Conservation (phyloP, 345 rosid species). For the Xanthoceras sorbifolium region DNA sequence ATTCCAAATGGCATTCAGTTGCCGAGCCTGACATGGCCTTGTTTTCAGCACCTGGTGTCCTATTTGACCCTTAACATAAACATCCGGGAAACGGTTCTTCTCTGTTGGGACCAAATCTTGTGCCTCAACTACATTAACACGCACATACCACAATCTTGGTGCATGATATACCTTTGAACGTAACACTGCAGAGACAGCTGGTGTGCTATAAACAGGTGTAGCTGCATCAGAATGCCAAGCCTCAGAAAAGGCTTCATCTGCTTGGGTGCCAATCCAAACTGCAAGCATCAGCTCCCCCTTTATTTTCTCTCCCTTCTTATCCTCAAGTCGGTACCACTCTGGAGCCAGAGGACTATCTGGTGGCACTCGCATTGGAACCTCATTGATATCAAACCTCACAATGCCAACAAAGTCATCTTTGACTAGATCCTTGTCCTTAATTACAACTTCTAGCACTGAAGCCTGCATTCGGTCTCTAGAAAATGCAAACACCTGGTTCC, state of each 20-base stretch:
- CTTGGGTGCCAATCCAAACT: conserved; percentile 99
- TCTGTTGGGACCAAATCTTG: conserved; percentile 84
- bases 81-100: conserved; percentile 80
- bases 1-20: conserved; percentile 86
- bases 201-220: conserved; percentile 62
- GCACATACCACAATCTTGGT: conserved; percentile 90
- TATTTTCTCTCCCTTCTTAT: conserved; percentile 77
- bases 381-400: conserved; percentile 77
- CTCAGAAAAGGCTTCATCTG: conserved; percentile 97
- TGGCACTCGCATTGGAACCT: conserved; percentile 90
- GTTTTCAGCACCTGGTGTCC: conserved; percentile 86
- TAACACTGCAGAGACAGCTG: conserved; percentile 52
- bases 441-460: conserved; percentile 72
- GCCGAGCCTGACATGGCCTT: conserved; percentile 68
- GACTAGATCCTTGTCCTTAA: conserved; percentile 86
- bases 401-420: conserved; percentile 90
- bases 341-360: conserved; percentile 99
- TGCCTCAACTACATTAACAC: conserved; percentile 88
- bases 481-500: conserved; percentile 98
- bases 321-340: conserved; percentile 90
- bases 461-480: conserved; percentile 95
- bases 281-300: conserved; percentile 97
- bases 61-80: conserved; percentile 74
- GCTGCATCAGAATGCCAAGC: conserved; percentile 99
- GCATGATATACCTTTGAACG: conserved; percentile 97